Percentiles rank a stretch among this genome's conserved stretches.
phyloP scores from a whole-genome alignment of 2,329 filamentous ascomycete species.

The Graphium sp. region DNA sequence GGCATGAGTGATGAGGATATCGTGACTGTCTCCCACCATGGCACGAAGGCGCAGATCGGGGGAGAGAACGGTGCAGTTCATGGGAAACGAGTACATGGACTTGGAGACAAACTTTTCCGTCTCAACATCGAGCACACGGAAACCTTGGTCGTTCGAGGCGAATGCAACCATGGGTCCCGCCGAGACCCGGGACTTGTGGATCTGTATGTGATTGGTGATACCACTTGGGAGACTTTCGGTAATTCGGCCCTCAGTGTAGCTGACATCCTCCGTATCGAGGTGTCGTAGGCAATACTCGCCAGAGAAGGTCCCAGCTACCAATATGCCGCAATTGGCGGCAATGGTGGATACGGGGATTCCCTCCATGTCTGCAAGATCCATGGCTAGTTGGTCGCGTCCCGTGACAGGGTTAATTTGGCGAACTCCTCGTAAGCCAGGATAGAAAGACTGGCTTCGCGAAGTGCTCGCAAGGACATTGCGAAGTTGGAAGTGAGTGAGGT shows the following conservation, averaged over 20 bases:
- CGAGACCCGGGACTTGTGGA: slow-evolving; percentile 35
- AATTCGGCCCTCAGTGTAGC: slow-evolving; percentile 24
- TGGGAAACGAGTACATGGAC: slow-evolving; percentile 35
- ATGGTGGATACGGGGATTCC: slow-evolving; percentile 30
- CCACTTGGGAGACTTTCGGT: slow-evolving; percentile 30
- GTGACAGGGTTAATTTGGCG: slow-evolving; percentile 33
- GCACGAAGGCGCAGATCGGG: slow-evolving; percentile 55
- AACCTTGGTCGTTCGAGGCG: slow-evolving; percentile 42
- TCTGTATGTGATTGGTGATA: slow-evolving; percentile 49
- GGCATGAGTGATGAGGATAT: slow-evolving; percentile 52
- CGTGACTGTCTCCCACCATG: slow-evolving; percentile 52
- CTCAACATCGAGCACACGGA: slow-evolving; percentile 40
- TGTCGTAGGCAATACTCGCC: slow-evolving; percentile 35
- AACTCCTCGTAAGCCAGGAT: slow-evolving; percentile 31
- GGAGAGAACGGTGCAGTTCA: slow-evolving; percentile 60
- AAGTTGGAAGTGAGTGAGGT: slow-evolving; percentile 49
- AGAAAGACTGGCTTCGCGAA: slow-evolving; percentile 38
- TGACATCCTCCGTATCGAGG: slow-evolving; percentile 21
- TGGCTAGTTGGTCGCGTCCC: slow-evolving; percentile 22
- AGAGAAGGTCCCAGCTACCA: slow-evolving; percentile 41
- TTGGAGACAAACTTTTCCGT: slow-evolving; percentile 41
- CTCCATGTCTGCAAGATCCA: slow-evolving; percentile 22
- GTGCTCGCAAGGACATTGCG: slow-evolving; percentile 43
- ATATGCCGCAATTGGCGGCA: slow-evolving; percentile 31
- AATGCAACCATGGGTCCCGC: slow-evolving; percentile 38